Percentiles rank a stretch among this genome's conserved stretches.
Conservation (phyloP, 1,139 yeast species). For the Diutina sp. region DNA sequence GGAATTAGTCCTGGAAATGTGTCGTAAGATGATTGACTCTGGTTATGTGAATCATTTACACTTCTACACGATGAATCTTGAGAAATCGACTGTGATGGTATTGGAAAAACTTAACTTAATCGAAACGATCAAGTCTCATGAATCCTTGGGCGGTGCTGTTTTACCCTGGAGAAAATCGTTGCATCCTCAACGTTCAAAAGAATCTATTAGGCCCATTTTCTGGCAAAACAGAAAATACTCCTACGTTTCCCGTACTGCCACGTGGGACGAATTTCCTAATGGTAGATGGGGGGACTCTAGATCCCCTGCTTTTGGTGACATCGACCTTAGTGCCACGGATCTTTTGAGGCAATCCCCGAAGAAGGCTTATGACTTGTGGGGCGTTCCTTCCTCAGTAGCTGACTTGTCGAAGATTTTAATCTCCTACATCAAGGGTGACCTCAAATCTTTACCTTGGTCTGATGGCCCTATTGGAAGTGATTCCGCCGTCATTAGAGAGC, state of each 20-base stretch:
- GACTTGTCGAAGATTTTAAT: constrained; percentile 55
- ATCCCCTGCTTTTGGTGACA: constrained; percentile 88
- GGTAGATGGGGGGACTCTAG: constrained; percentile 94
- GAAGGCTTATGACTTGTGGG: constrained; percentile 80
- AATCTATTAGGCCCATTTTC: constrained; percentile 84
- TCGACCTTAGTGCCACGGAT: constrained; percentile 68
- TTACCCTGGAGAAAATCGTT: constrained; percentile 89
- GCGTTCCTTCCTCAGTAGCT: constrained; percentile 46
- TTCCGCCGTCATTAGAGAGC: constrained; percentile 47
- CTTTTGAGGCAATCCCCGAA: constrained; percentile 69
- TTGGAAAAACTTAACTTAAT: constrained; percentile 60
- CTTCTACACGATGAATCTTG: constrained; percentile 93
- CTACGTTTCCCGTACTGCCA: constrained; percentile 79
- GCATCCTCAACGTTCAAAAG: constrained; percentile 70
- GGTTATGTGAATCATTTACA: constrained; percentile 79
- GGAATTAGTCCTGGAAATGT: constrained; percentile 73
- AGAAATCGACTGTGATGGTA: constrained; percentile 80
- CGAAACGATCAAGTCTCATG: constrained; percentile 28
- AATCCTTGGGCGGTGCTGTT: constrained; percentile 24
- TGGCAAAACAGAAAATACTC: constrained; percentile 94
- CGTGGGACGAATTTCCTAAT: constrained; percentile 93
- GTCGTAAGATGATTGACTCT: constrained; percentile 55
- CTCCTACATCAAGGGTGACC: constrained; percentile 53
- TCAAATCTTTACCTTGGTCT: constrained; percentile 85
- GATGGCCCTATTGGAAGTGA: constrained; percentile 82